Evolutionary conservation across 1,284 basidiomycete genomes (phyloP), one percentile per base, ranked within the genome.

Genomic region (Pascua guehoae): DNA sequence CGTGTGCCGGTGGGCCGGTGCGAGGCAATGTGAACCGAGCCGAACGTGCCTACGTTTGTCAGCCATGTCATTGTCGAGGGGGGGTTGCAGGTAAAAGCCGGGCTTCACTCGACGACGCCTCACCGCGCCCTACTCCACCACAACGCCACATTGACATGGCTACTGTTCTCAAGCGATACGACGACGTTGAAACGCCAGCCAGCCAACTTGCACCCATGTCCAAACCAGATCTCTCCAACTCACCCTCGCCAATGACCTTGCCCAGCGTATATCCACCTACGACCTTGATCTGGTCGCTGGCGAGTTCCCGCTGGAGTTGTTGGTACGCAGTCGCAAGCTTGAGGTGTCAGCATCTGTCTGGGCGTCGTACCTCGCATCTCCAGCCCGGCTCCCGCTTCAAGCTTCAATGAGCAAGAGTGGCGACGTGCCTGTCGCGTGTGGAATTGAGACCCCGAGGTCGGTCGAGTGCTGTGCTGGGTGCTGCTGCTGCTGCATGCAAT

Each of bases 191-290:
- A 32, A 32, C 24, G 24, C 24, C 4, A 32, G 24, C 24, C 4
- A 32, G 24, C 24, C 7, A 3, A 4, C 24, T 32, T 7, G 24
- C 24, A 32, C 24, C 24, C 24, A 7, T 32, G 4, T 32, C 24
- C 24, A 32, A 32, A 32, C n/a, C 24, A 32, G 24, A 32, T 46
- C 10, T 43, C 42, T 15, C n/a, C 36, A 5, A 79, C 83, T 69
- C 68, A 88, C 95, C 95, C 86, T 98, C 92, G 48, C 95, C 95
- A 66, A 98, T 97, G 67, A 91, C 87, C 73, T 88, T 88, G 48
- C 95, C 93, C 5, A 98, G 82, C 17, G 92, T 97, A 75, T 98
- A 98, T 69, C 94, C 94, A 54, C 95, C 94, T 41, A 98, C 86
- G 18, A 95, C 89, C 67, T 88, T 88, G 62, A 98, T 83, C 78